phyloP scores from a whole-genome alignment of 1,284 basidiomycete species.

The Cutaneotrichosporon dermatis region DNA sequence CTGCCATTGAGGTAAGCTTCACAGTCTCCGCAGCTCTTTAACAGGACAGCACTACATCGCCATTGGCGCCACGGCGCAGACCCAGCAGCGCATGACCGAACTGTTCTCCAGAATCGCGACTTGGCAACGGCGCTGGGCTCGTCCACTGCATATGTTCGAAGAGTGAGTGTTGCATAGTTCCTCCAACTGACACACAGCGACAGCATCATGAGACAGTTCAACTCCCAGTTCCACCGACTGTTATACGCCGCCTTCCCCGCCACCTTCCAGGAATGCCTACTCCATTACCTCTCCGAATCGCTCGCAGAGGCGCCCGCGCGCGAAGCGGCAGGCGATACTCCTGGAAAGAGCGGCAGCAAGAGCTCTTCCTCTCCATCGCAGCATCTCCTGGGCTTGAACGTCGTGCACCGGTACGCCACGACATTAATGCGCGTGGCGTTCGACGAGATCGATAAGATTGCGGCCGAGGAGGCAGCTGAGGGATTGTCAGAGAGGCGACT shows the following conservation, averaged over 20 bases:
- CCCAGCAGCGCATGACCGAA: constrained; percentile 25
- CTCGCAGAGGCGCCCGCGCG: constrained; percentile 13
- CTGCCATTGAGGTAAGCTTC: constrained; percentile 25
- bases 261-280: constrained; percentile 36
- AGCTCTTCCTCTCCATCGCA: constrained; percentile 21
- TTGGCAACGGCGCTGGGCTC: constrained; percentile 47
- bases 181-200: constrained; percentile 17
- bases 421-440: constrained; percentile 78
- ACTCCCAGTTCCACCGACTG: constrained; percentile 35
- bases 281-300: constrained; percentile 33
- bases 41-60: constrained; percentile 1
- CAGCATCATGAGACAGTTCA: constrained; percentile 28
- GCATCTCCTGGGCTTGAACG: constrained; percentile 64
- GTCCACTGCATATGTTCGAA: constrained; percentile 33
- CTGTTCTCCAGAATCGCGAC: constrained; percentile 37
- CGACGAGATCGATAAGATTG: constrained; percentile 71
- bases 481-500: constrained; percentile 68
- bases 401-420: constrained; percentile 78
- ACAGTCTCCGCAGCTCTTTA: background rate
- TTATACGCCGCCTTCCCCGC: constrained; percentile 41
- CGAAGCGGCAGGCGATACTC: no score
- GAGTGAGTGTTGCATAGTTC: constrained; percentile 28
- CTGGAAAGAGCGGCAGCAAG: no score
- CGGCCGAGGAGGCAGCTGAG: constrained; percentile 61
- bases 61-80: constrained; percentile 6